phyloP scores from a whole-genome alignment of 257 asterid species.

The Coffea canephora region DNA sequence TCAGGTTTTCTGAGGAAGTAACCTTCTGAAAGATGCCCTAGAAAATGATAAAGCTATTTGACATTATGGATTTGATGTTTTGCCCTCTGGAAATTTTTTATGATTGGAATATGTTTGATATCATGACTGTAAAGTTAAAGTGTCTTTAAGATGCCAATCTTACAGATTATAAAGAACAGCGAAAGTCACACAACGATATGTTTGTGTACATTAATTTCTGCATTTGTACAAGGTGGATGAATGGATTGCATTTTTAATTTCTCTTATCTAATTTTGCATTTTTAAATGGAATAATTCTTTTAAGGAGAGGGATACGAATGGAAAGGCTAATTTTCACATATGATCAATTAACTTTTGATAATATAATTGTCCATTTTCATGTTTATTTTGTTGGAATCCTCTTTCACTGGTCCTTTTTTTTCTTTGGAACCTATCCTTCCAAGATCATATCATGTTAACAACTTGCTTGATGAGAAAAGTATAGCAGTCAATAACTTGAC shows the following conservation, averaged over 20 bases:
- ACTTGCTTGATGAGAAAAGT: conserved; percentile 4
- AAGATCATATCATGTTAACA: neutral
- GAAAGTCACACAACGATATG: neutral
- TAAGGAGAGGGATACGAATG: neutral
- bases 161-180: too few species aligned
- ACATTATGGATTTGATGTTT: too few species aligned
- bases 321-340: neutral
- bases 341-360: neutral
- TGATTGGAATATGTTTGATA: too few species aligned
- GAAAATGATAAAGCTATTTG: too few species aligned
- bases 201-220: neutral
- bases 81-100: too few species aligned
- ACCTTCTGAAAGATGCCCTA: too few species aligned
- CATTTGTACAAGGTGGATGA: neutral
- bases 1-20: too few species aligned
- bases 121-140: too few species aligned
- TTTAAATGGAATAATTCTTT: neutral
- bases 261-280: neutral
- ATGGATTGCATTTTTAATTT: neutral
- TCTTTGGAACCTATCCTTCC: neutral
- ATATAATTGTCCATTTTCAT: neutral
- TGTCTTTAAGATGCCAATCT: too few species aligned
- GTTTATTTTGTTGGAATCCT: neutral
- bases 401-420: neutral
- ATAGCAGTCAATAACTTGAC: neutral